Evolutionary conservation across 352 stramenopile genomes (phyloP).

Genomic region (Thalassiosira hispida): DNA sequence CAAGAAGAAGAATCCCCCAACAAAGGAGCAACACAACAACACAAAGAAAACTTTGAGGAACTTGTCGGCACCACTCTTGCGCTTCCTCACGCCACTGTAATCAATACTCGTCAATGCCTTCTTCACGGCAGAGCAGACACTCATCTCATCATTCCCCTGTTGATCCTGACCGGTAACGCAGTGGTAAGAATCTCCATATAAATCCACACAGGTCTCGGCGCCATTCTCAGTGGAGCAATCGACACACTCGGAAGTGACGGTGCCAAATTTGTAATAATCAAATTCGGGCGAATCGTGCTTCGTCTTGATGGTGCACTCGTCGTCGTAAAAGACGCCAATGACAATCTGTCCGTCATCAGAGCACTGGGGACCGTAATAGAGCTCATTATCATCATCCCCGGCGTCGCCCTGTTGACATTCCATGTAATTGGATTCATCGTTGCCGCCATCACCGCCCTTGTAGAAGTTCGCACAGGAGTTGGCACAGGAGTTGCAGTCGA

Average conservation of each 20-base stretch:
- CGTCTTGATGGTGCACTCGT: conserved; percentile 60
- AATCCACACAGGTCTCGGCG: conserved; percentile 26
- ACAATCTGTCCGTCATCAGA: conserved; percentile 30
- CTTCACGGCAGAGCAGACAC: conserved; percentile 39
- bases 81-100: conserved; percentile 40
- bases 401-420: conserved; percentile 20
- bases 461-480: conserved; percentile 26
- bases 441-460: background rate
- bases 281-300: conserved; percentile 29
- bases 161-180: conserved; percentile 45
- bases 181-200: conserved; percentile 38
- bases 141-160: conserved; percentile 28
- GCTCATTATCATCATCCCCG: conserved; percentile 43
- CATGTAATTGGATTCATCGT: conserved; percentile 42
- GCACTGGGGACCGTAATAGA: conserved; percentile 53
- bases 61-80: conserved; percentile 10
- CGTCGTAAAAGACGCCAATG: conserved; percentile 53
- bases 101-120: conserved; percentile 30
- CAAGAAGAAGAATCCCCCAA: conserved; percentile 37
- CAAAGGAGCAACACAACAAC: conserved; percentile 14
- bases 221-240: conserved; percentile 24
- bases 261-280: conserved; percentile 46
- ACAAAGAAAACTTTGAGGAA: conserved; percentile 51
- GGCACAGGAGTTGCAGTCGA: conserved; percentile 29
- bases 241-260: conserved; percentile 24